Percentiles rank a stretch among this genome's conserved stretches.
These are phyloP conservation scores for Debaryomyces singareniensis DNA, from an alignment of 1,139 yeast genomes.

Conservation along the genomic window DNA sequence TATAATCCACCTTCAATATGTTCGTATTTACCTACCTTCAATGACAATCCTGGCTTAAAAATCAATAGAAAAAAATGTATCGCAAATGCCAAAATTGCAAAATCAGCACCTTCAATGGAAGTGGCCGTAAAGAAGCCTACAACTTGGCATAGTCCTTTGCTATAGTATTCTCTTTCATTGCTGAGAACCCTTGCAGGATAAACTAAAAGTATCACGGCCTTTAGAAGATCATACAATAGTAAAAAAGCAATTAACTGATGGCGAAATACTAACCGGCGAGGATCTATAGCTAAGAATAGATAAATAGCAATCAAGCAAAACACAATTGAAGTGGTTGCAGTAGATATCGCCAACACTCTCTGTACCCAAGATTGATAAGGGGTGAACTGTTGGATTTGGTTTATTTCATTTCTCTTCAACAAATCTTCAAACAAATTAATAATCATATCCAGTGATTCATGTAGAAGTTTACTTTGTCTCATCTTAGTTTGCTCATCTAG, in stretches of 20 bases:
- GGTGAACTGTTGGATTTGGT: constrained; percentile 23
- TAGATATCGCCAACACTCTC: constrained; percentile 48
- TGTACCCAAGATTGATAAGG: constrained; percentile 22
- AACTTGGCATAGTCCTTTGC: constrained; percentile 55
- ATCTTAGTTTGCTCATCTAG: no score
- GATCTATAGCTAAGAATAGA: constrained; percentile 54
- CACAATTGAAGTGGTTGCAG: constrained; percentile 53
- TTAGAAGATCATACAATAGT: constrained; percentile 64
- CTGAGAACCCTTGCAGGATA: constrained; percentile 61
- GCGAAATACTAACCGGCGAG: constrained; percentile 54
- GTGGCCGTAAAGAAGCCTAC: constrained; percentile 82
- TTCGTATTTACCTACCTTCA: constrained; percentile 23
- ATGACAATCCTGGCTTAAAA: constrained; percentile 49
- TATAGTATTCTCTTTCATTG: constrained; percentile 42
- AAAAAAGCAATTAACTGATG: constrained; percentile 67
- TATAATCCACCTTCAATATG: constrained; percentile 72
- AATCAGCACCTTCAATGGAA: constrained; percentile 81
- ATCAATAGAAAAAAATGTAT: constrained; percentile 73
- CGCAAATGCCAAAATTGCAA: constrained; percentile 78
- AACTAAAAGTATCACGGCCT: constrained; percentile 62
- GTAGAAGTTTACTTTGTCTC: no score
- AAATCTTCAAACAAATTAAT: no score
- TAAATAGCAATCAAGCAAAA: constrained; percentile 51
- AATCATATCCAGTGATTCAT: no score
- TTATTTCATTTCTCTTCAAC: not conserved